Evolutionary conservation across 2,329 filamentous ascomycete genomes (phyloP).

Genomic region (Penicillium sp.): DNA sequence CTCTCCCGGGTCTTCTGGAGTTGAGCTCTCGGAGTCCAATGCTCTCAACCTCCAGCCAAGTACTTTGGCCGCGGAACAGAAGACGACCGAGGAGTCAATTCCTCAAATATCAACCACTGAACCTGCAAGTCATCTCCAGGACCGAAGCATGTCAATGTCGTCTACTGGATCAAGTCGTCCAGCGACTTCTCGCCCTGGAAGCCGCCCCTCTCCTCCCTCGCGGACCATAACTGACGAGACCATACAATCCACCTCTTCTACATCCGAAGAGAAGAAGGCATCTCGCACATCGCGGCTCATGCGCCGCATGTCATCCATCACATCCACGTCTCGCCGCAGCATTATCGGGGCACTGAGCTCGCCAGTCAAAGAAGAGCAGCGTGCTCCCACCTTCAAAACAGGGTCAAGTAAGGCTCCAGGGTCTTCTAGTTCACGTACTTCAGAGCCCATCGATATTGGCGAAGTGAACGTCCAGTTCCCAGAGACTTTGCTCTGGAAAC

Average conservation of each 20-base stretch:
- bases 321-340: constrained; percentile 53
- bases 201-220: constrained; percentile 42
- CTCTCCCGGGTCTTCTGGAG: constrained; percentile 37
- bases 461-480: constrained; percentile 98
- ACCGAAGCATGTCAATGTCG: constrained; percentile 42
- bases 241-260: constrained; percentile 29
- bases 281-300: constrained; percentile 62
- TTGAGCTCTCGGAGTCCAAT: constrained; percentile 31
- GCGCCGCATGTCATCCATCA: constrained; percentile 64
- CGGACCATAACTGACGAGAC: constrained; percentile 39
- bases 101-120: constrained; percentile 21
- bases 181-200: constrained; percentile 39
- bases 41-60: constrained; percentile 53
- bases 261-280: constrained; percentile 53
- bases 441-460: constrained; percentile 68
- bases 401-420: constrained; percentile 42
- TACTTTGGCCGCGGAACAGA: constrained; percentile 64
- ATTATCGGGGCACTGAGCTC: constrained; percentile 40
- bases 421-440: constrained; percentile 34
- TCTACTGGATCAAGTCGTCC: constrained; percentile 40
- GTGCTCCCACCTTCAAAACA: constrained; percentile 7
- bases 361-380: constrained; percentile 38
- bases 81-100: constrained; percentile 46
- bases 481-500: constrained; percentile 94
- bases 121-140: constrained; percentile 27